Conservation (phyloP, 192 early-diverging fungal species). For the Chytriomyces confervae region DNA sequence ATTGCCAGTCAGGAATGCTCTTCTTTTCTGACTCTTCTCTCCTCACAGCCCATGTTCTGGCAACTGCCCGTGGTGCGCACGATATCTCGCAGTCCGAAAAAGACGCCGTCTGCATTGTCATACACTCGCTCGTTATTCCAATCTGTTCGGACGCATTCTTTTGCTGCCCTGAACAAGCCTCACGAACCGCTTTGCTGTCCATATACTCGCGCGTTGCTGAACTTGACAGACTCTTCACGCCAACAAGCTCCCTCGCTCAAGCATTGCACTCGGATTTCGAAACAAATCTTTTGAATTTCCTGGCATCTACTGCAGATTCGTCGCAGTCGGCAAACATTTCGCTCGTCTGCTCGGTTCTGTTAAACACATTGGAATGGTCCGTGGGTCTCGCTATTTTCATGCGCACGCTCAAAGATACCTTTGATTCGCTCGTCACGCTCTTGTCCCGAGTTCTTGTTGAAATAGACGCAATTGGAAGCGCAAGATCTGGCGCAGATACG, state of each 20-base stretch:
- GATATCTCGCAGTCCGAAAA: not conserved
- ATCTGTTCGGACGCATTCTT: constrained; percentile 20
- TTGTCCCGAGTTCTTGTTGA: constrained; percentile 11
- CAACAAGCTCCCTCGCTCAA: not conserved
- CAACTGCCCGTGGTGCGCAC: not conserved
- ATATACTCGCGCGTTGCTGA: constrained; percentile 18
- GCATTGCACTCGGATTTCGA: not conserved
- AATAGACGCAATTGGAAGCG: not conserved
- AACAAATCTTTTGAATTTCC: not conserved
- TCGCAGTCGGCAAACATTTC: not conserved
- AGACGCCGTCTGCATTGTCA: not conserved
- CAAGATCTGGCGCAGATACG: not conserved
- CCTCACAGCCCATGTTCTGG: not conserved
- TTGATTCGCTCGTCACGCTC: not conserved
- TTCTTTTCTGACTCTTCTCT: not conserved
- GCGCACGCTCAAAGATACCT: constrained; percentile 1
- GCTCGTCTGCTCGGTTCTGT: constrained; percentile 31
- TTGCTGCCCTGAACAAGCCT: not conserved
- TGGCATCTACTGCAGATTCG: not conserved
- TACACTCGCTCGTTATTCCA: not conserved
- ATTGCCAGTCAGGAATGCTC: too few relatives aligned
- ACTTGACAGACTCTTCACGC: not conserved
- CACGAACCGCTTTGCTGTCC: constrained; percentile 20
- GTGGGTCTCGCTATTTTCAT: constrained; percentile 29
- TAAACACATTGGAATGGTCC: constrained; percentile 37